A percentile compares a stretch with the other conserved stretches of the same genome.
Conservation (phyloP, 2,329 filamentous ascomycete species). For the Exophiala xenobiotica region DNA sequence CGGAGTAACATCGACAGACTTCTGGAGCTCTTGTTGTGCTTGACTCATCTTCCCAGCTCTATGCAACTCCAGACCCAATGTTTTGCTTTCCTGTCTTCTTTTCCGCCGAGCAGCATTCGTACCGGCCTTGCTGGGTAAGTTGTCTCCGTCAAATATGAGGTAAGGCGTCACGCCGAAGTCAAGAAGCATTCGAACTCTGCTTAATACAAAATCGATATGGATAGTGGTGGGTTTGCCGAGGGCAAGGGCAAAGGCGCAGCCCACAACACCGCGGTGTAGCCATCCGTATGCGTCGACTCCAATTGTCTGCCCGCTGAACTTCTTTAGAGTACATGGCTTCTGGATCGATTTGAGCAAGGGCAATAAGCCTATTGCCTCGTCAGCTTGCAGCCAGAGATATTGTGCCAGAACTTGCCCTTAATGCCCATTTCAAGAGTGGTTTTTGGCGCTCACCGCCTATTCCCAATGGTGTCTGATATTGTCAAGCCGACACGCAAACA, state of each 20-base stretch:
- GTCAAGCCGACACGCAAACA: neutral
- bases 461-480: neutral
- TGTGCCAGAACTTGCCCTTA: slow-evolving; percentile 37
- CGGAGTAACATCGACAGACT: slow-evolving; percentile 91
- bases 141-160: slow-evolving; percentile 93
- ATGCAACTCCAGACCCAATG: slow-evolving; percentile 73
- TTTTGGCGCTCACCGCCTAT: slow-evolving; percentile 21
- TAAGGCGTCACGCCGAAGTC: slow-evolving; percentile 95
- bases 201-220: slow-evolving; percentile 88
- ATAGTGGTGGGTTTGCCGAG: slow-evolving; percentile 83
- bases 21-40: slow-evolving; percentile 85
- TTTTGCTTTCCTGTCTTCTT: slow-evolving; percentile 73
- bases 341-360: slow-evolving; percentile 96
- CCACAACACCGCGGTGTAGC: slow-evolving; percentile 89
- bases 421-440: slow-evolving; percentile 43
- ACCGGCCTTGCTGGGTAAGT: slow-evolving; percentile 84
- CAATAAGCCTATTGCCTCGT: slow-evolving; percentile 66
- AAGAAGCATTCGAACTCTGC: slow-evolving; percentile 87
- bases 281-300: slow-evolving; percentile 98
- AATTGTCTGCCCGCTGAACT: slow-evolving; percentile 81
- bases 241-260: slow-evolving; percentile 87
- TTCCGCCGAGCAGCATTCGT: slow-evolving; percentile 79
- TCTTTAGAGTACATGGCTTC: slow-evolving; percentile 79
- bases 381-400: neutral
- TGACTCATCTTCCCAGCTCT: slow-evolving; percentile 77